Conservation (phyloP, 2,329 filamentous ascomycete species). For the Fusarium albosuccineum region DNA sequence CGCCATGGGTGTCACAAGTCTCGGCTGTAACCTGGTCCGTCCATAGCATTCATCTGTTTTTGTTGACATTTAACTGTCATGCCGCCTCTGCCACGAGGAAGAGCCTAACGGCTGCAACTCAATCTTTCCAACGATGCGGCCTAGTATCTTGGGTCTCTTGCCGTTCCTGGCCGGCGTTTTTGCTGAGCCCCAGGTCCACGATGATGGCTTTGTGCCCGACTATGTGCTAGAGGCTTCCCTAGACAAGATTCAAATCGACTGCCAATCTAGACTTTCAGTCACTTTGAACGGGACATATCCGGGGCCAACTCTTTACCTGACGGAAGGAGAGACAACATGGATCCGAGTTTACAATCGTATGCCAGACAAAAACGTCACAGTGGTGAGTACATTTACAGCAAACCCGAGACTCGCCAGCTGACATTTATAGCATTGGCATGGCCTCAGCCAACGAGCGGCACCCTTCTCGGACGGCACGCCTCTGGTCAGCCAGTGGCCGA, state of each 20-base stretch:
- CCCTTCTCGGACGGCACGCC: constrained; percentile 76
- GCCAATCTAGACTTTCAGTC: constrained; percentile 11
- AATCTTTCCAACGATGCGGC: constrained; percentile 4
- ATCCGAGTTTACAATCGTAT: constrained; percentile 32
- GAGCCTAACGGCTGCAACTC: background rate
- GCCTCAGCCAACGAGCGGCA: constrained; percentile 68
- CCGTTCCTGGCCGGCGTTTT: constrained; percentile 13
- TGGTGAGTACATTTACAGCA: constrained; percentile 7
- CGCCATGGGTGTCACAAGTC: background rate
- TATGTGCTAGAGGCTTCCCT: constrained; percentile 30
- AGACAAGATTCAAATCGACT: constrained; percentile 25
- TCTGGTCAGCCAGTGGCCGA: constrained; percentile 73
- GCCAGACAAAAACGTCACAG: constrained; percentile 26
- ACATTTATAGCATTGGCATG: constrained; percentile 73
- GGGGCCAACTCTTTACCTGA: constrained; percentile 14
- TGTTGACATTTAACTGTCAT: background rate
- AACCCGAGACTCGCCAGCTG: background rate
- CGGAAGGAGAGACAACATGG: constrained; percentile 33
- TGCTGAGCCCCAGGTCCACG: constrained; percentile 14
- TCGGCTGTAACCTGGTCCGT: background rate
- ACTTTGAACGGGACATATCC: constrained; percentile 28
- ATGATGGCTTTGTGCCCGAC: constrained; percentile 23
- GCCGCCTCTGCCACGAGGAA: background rate
- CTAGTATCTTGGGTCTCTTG: constrained; percentile 8
- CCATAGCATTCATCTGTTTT: background rate